Percentiles rank a stretch among this genome's conserved stretches.
These are phyloP conservation scores for Scedosporium dehoogii DNA, from an alignment of 2,329 filamentous ascomycete species.

Conservation along the genomic window DNA sequence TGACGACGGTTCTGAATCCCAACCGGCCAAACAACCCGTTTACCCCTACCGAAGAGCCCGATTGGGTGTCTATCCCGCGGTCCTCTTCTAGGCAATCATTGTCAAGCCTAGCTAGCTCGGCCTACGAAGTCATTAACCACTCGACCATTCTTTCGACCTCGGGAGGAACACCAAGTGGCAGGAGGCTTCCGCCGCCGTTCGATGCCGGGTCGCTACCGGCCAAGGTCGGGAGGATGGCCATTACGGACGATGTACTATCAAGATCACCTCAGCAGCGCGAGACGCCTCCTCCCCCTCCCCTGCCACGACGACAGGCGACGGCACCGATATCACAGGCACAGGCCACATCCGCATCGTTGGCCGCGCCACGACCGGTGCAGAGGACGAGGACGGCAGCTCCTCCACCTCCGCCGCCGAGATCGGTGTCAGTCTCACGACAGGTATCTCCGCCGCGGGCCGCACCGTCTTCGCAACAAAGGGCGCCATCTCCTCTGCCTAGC, in stretches of 20 bases:
- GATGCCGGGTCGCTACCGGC: conserved; percentile 33
- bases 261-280: conserved; percentile 18
- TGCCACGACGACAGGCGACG: conserved; percentile 28
- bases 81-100: conserved; percentile 42
- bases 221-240: conserved; percentile 32
- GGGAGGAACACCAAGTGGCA: conserved; percentile 31
- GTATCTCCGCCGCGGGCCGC: neutral
- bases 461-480: neutral
- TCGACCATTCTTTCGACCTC: conserved; percentile 28
- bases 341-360: neutral
- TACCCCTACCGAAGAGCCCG: conserved; percentile 59
- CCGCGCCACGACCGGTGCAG: conserved; percentile 8
- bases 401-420: conserved; percentile 14
- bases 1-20: conserved; percentile 58
- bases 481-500: neutral
- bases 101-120: conserved; percentile 48
- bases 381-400: neutral
- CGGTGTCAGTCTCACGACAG: neutral
- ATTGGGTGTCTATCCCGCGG: conserved; percentile 66
- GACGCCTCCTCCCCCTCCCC: conserved; percentile 35
- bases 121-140: conserved; percentile 45
- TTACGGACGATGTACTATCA: conserved; percentile 25
- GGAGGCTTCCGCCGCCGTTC: conserved; percentile 42
- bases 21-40: conserved; percentile 76
- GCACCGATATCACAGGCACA: conserved; percentile 10